Percentiles rank a stretch among this genome's conserved stretches.
These are phyloP conservation scores for Aspergillus sp. DNA, from an alignment of 2,329 filamentous ascomycete species.

Conservation along the genomic window DNA sequence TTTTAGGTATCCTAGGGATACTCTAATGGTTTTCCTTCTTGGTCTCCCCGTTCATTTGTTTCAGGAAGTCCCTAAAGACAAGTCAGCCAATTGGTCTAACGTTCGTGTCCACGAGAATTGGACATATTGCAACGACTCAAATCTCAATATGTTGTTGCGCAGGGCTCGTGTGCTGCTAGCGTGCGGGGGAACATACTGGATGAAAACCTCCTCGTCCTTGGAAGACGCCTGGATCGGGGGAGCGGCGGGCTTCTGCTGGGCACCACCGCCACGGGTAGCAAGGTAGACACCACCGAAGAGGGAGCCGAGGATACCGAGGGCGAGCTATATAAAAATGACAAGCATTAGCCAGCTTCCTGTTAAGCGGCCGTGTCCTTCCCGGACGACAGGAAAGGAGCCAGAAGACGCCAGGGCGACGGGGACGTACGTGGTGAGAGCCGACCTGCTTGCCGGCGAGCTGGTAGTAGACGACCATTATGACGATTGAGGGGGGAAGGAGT, in stretches of 20 bases:
- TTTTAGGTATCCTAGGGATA: constrained; percentile 4
- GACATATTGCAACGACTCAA: neutral
- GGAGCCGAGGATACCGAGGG: constrained; percentile 57
- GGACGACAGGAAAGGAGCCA: neutral
- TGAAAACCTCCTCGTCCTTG: constrained; percentile 68
- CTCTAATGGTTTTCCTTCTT: constrained; percentile 46
- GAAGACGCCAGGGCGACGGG: constrained; percentile 20
- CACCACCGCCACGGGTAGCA: constrained; percentile 43
- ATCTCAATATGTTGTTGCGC: neutral
- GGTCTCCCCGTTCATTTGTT: constrained; percentile 49
- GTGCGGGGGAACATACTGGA: constrained; percentile 55
- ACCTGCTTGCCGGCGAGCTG: constrained; percentile 52
- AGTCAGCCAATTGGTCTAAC: neutral
- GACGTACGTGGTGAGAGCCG: constrained; percentile 53
- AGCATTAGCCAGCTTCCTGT: neutral
- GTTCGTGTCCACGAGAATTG: neutral
- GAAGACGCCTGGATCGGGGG: constrained; percentile 64
- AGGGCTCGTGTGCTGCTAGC: neutral
- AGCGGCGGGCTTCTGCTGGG: constrained; percentile 45
- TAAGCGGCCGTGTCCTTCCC: neutral
- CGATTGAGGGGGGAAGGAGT: constrained; percentile 20
- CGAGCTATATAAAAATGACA: constrained; percentile 48
- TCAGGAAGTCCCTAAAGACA: constrained; percentile 49
- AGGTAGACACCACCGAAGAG: constrained; percentile 50
- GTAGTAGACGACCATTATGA: constrained; percentile 54